Percentiles rank a stretch among this genome's conserved stretches.
Evolutionary conservation across 2,329 filamentous ascomycete species (phyloP).

Genomic region (Cladorrhinum sp.): DNA sequence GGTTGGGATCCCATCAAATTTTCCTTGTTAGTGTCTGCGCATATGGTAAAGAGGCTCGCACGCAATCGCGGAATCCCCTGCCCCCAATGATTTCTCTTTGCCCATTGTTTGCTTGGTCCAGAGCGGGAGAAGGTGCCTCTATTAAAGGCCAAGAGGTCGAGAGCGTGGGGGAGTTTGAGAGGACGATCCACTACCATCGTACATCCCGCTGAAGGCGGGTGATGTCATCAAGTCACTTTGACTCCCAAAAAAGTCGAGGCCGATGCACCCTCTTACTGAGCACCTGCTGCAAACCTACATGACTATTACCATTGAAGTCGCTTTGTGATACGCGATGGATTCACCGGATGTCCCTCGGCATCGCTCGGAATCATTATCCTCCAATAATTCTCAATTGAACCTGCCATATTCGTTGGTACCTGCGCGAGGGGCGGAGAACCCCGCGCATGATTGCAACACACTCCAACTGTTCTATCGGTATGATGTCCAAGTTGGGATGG

Average conservation of each 20-base stretch:
- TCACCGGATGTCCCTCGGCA: slow-evolving; percentile 1
- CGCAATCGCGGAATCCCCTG: not conserved
- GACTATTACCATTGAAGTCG: too few species aligned
- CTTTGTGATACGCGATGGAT: not conserved
- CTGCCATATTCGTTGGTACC: too few species aligned
- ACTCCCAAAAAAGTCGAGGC: not conserved
- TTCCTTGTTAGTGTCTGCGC: not conserved
- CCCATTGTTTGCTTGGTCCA: not conserved
- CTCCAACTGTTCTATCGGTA: not conserved
- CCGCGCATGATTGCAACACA: not conserved
- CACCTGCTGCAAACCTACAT: not conserved
- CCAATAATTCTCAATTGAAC: too few species aligned
- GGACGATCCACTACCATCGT: not conserved
- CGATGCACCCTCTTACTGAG: not conserved
- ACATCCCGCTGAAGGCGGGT: too few species aligned
- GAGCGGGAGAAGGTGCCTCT: not conserved
- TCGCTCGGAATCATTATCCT: not conserved
- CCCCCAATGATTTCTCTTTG: not conserved
- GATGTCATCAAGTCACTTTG: slow-evolving; percentile 13
- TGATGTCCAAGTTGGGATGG: slow-evolving; percentile 7
- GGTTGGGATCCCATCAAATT: not conserved
- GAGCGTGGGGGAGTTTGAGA: not conserved
- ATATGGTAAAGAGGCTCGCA: not conserved
- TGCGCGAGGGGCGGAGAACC: not conserved
- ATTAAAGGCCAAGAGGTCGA: not conserved